These are phyloP conservation scores for Cladosporium sp. DNA, from an alignment of 2,329 filamentous ascomycete genomes.

Conservation along the genomic window DNA sequence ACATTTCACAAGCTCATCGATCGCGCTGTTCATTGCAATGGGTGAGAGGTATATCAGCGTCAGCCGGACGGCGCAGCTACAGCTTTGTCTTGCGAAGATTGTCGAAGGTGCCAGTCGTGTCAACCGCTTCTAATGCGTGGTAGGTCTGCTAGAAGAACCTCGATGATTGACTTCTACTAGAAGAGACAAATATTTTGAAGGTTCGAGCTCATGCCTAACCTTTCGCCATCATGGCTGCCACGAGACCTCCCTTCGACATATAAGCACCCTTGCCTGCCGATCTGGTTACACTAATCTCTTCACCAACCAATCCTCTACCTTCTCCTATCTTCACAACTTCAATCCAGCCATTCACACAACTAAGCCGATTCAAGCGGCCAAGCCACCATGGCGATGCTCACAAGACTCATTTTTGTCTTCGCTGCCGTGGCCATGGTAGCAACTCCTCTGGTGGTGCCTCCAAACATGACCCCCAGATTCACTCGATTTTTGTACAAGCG, in stretches of 20 bases:
- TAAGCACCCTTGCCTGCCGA: neutral
- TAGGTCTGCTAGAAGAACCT: neutral
- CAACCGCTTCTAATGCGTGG: neutral
- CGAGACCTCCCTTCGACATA: neutral
- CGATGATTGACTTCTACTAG: neutral
- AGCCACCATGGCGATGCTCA: neutral
- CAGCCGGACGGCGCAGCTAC: neutral
- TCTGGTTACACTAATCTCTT: neutral
- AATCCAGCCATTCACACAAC: neutral
- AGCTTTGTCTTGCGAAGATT: neutral
- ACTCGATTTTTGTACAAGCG: neutral
- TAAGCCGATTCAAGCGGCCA: neutral
- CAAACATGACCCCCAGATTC: neutral
- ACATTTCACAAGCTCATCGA: neutral
- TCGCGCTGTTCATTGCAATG: neutral
- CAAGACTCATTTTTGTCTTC: neutral
- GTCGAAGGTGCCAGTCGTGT: neutral
- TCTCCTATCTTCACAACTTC: neutral
- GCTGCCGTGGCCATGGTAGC: neutral
- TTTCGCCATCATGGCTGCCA: neutral
- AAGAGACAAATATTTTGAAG: neutral
- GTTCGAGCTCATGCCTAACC: neutral
- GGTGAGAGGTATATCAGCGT: neutral
- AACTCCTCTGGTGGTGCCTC: neutral
- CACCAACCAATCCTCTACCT: neutral